Percentiles rank a stretch among this genome's conserved stretches.
phyloP scores from a whole-genome alignment of 1,284 basidiomycete species.

The Pseudozyma pruni region DNA sequence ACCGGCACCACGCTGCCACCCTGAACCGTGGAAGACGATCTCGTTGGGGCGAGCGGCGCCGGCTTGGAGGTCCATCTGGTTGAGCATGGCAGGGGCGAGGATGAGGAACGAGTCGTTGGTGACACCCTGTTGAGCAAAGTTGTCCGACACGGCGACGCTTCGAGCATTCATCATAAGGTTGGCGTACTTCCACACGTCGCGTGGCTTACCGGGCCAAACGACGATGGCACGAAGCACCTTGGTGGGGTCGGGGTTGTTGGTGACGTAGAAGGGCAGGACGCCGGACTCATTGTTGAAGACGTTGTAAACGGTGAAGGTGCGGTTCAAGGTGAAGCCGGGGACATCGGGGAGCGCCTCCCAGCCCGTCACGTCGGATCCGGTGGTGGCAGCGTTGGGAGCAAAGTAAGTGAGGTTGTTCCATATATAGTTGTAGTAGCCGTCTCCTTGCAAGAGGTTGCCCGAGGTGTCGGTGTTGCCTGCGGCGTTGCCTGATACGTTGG shows the following conservation, averaged over 20 bases:
- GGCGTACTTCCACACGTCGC: slow-evolving; percentile 62
- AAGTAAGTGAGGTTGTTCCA: slow-evolving; percentile 35
- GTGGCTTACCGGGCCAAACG: slow-evolving; percentile 54
- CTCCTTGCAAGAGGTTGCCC: slow-evolving; percentile 33
- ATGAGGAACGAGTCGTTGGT: slow-evolving; percentile 43
- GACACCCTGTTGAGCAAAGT: slow-evolving; percentile 18
- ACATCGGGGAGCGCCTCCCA: slow-evolving; percentile 42
- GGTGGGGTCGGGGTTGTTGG: slow-evolving; percentile 29
- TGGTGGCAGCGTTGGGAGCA: slow-evolving; percentile 19
- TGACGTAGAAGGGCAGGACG: slow-evolving; percentile 56
- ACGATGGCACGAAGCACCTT: slow-evolving; percentile 50
- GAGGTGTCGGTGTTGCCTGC: slow-evolving; percentile 22
- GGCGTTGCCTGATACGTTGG: slow-evolving; percentile 24
- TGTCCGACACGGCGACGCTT: slow-evolving; percentile 33
- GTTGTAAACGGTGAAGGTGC: slow-evolving; percentile 36
- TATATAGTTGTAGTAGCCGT: slow-evolving; percentile 29
- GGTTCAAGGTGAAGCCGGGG: slow-evolving; percentile 43
- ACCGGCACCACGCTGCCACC: slow-evolving; percentile 55
- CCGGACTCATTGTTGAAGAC: slow-evolving; percentile 39
- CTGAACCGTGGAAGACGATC: slow-evolving; percentile 34
- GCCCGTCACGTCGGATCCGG: slow-evolving; percentile 69
- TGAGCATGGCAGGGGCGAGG: slow-evolving; percentile 37
- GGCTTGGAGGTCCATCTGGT: slow-evolving; percentile 35
- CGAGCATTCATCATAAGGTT: slow-evolving; percentile 54
- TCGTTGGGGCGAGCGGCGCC: slow-evolving; percentile 46